A percentile compares a stretch with the other conserved stretches of the same genome.
phyloP scores from a whole-genome alignment of 2,329 filamentous ascomycete species.

The Talaromyces sp. region DNA sequence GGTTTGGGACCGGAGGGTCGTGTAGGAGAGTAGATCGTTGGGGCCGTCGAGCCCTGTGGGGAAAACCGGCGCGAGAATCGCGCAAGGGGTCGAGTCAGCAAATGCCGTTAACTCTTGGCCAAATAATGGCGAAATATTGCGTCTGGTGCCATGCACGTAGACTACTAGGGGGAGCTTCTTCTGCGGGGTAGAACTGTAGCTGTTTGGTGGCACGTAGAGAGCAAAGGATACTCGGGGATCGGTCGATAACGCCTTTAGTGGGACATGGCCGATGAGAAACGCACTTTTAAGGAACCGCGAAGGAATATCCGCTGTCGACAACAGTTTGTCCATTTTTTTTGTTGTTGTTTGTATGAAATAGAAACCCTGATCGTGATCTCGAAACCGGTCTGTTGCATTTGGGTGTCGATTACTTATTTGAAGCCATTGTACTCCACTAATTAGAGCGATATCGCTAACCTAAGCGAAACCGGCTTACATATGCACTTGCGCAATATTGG shows the following conservation, averaged over 20 bases:
- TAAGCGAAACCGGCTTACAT: not conserved
- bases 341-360: too few relatives aligned
- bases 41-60: constrained; percentile 25
- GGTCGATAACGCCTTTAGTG: constrained; percentile 14
- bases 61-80: constrained; percentile 27
- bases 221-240: constrained; percentile 27
- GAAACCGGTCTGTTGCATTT: not conserved
- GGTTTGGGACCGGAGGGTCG: constrained; percentile 18
- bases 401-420: not conserved
- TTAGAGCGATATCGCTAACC: not conserved
- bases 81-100: constrained; percentile 21
- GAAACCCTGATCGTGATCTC: not conserved
- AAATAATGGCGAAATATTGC: constrained; percentile 15
- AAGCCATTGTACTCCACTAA: not conserved
- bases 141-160: constrained; percentile 26
- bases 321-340: not conserved
- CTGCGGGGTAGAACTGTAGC: constrained; percentile 13
- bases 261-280: constrained; percentile 23
- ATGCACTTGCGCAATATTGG: not conserved
- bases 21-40: constrained; percentile 27
- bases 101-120: constrained; percentile 15
- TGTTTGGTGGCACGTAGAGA: constrained; percentile 22
- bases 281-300: constrained; percentile 21
- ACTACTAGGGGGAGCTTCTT: constrained; percentile 23
- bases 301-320: not conserved